These are phyloP conservation scores for Gaeumannomyces tritici DNA, from an alignment of 2,329 filamentous ascomycete species.

Conservation along the genomic window DNA sequence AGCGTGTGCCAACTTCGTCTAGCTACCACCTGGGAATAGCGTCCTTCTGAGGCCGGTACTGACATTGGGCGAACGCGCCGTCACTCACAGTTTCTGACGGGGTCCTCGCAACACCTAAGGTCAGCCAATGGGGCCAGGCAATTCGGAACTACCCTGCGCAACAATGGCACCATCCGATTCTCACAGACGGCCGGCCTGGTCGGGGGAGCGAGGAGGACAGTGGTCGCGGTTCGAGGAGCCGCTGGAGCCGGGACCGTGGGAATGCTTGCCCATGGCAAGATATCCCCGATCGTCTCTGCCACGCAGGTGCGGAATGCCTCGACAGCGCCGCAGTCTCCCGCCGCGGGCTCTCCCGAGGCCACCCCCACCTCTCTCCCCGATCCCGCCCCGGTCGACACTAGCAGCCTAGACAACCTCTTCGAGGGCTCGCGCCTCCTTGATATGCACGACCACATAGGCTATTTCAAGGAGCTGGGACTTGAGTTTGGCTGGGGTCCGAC, in stretches of 20 bases:
- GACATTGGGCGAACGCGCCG: background rate
- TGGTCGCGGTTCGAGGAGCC: slow-evolving; percentile 6
- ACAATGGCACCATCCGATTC: slow-evolving; percentile 3
- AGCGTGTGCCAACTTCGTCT: background rate
- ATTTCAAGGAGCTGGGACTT: slow-evolving; percentile 70
- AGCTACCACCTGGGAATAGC: background rate
- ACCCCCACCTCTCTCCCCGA: slow-evolving; percentile 5
- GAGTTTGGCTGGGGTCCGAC: slow-evolving; percentile 83
- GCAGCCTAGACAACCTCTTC: slow-evolving; percentile 16
- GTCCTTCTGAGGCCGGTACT: background rate
- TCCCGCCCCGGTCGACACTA: slow-evolving; percentile 1
- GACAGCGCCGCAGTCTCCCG: slow-evolving; percentile 6
- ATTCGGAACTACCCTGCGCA: slow-evolving; percentile 20
- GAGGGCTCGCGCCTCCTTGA: slow-evolving; percentile 36
- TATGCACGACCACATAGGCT: slow-evolving; percentile 70
- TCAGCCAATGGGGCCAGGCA: slow-evolving; percentile 8
- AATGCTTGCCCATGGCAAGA: background rate
- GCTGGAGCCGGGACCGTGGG: slow-evolving; percentile 1
- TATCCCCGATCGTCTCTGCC: slow-evolving; percentile 5
- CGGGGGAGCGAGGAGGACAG: slow-evolving; percentile 11
- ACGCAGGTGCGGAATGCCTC: slow-evolving; percentile 5
- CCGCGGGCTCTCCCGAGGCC: slow-evolving; percentile 13
- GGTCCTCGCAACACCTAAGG: background rate
- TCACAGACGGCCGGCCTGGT: slow-evolving; percentile 4
- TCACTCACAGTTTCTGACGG: background rate